Evolutionary conservation across 352 stramenopile species (phyloP).

Genomic region (Globisporangium iwayamae): DNA sequence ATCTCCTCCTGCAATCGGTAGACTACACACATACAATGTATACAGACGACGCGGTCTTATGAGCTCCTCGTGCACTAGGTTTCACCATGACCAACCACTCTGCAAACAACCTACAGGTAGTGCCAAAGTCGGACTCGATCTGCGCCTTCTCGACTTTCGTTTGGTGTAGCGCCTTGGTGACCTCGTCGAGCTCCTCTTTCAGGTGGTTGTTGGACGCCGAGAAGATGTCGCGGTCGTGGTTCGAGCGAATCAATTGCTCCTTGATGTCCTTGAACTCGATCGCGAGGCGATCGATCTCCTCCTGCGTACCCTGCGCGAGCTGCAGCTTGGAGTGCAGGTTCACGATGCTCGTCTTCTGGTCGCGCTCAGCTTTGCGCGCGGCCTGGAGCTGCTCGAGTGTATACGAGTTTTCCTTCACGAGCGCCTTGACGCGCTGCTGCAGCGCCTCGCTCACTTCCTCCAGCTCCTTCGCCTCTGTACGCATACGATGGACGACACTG

Average conservation of each 20-base stretch:
- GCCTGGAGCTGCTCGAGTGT: conserved; percentile 73
- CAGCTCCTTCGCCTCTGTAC: conserved; percentile 64
- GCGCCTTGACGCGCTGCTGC: conserved; percentile 70
- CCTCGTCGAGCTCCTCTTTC: conserved; percentile 66
- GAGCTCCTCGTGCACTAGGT: not conserved
- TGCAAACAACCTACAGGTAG: conserved; percentile 37
- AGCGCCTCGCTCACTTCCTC: conserved; percentile 71
- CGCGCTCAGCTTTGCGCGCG: conserved; percentile 62
- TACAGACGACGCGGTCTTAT: not conserved
- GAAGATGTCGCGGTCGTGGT: conserved; percentile 74
- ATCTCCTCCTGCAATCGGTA: conserved; percentile 68
- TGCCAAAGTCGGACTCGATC: conserved; percentile 68
- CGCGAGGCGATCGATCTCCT: conserved; percentile 57
- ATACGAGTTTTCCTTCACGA: conserved; percentile 76
- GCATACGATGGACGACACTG: conserved; percentile 55
- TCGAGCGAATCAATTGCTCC: conserved; percentile 60
- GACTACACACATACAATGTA: conserved; percentile 17
- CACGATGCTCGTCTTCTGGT: conserved; percentile 65
- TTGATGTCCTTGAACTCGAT: conserved; percentile 64
- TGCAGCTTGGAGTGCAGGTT: conserved; percentile 70
- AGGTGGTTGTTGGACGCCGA: conserved; percentile 73
- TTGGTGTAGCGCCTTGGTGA: conserved; percentile 61
- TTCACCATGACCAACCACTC: not conserved
- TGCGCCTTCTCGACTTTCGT: conserved; percentile 68
- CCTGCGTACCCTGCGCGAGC: conserved; percentile 53